Conservation (phyloP, 2,329 filamentous ascomycete species). For the Nemania serpens region DNA sequence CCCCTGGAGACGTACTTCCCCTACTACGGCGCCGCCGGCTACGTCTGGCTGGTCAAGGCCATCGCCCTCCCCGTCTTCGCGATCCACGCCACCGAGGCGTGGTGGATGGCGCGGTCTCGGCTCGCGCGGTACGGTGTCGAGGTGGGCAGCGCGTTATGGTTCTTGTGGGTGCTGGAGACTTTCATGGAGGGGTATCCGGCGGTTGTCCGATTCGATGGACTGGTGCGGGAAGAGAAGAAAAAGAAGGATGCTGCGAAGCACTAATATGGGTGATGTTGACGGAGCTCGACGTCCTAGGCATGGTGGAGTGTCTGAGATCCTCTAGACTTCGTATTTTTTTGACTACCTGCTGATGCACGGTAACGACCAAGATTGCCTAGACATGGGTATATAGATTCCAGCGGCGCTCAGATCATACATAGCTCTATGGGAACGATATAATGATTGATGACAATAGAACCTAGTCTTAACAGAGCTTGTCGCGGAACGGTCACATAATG, state of each 20-base stretch:
- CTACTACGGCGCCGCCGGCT: constrained; percentile 55
- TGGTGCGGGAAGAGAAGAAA: constrained; percentile 50
- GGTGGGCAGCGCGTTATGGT: constrained; percentile 55
- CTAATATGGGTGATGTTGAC: constrained; percentile 27
- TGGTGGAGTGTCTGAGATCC: neutral
- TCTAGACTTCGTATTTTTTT: too few species aligned
- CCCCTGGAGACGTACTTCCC: constrained; percentile 58
- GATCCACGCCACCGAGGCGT: constrained; percentile 70
- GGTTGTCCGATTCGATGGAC: constrained; percentile 56
- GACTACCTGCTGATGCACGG: too few species aligned
- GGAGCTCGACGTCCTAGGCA: neutral
- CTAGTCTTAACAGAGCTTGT: too few species aligned
- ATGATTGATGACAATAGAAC: too few species aligned
- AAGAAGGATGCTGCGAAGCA: constrained; percentile 50
- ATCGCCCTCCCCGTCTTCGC: constrained; percentile 63
- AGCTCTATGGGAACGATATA: too few species aligned
- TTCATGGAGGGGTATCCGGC: constrained; percentile 59
- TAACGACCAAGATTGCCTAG: too few species aligned
- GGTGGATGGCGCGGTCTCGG: constrained; percentile 54
- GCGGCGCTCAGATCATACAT: too few species aligned
- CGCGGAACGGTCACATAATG: too few species aligned
- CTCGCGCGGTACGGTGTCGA: constrained; percentile 55
- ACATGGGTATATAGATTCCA: too few species aligned
- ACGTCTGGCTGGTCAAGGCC: constrained; percentile 61
- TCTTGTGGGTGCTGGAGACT: constrained; percentile 56